Evolutionary conservation across 768 basidiomycete genomes (phyloP).

Genomic region (Lenzites betulinus): DNA sequence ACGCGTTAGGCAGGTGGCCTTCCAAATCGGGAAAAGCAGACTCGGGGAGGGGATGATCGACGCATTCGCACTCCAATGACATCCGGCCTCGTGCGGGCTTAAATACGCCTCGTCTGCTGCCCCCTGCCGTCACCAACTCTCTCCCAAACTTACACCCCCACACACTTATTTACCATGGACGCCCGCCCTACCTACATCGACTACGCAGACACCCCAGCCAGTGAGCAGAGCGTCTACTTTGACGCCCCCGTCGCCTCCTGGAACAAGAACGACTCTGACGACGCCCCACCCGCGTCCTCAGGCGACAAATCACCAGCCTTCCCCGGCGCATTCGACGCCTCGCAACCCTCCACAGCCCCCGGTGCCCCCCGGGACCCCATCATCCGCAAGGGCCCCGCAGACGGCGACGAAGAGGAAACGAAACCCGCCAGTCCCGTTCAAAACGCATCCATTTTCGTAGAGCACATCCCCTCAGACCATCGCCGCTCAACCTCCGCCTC

Average conservation of each 20-base stretch:
- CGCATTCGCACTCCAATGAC: conserved; percentile 19
- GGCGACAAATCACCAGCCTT: not conserved
- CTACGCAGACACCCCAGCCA: conserved; percentile 30
- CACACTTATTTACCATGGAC: not conserved
- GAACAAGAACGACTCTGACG: conserved; percentile 16
- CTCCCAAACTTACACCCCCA: not conserved
- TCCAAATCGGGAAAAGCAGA: conserved; percentile 6
- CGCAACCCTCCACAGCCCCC: conserved; percentile 3
- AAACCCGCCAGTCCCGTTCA: not conserved
- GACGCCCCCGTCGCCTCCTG: conserved; percentile 44
- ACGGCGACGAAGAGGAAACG: conserved; percentile 9
- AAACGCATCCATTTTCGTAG: not conserved
- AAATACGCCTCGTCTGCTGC: not conserved
- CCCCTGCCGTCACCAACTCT: not conserved
- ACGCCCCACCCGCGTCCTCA: not conserved
- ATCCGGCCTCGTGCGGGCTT: not conserved
- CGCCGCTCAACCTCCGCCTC: conserved; percentile 15
- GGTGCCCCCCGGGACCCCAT: conserved; percentile 13
- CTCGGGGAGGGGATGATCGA: conserved; percentile 2
- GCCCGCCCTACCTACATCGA: conserved; percentile 18
- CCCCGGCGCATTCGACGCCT: not conserved
- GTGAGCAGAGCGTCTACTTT: conserved; percentile 44
- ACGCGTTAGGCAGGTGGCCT: conserved; percentile 14
- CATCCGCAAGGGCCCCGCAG: conserved; percentile 5
- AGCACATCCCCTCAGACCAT: not conserved